Percentiles rank a stretch among this genome's conserved stretches.
Conservation (phyloP, 306 rosid species). For the Crotalaria pallida region DNA sequence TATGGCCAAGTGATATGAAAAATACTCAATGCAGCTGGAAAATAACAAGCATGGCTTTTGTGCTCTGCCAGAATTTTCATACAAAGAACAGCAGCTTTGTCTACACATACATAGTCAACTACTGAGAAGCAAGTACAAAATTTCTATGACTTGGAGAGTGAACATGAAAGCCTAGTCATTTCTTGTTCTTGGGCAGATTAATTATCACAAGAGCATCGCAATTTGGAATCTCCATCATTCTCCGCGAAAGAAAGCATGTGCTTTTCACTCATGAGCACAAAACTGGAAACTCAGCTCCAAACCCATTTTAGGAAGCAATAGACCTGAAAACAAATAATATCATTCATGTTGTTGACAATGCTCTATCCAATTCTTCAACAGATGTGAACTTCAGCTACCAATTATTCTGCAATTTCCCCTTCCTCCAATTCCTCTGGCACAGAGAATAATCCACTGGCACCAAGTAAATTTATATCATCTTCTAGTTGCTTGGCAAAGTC, state of each 20-base stretch:
- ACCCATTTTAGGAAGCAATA: neutral
- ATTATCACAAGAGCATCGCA: neutral
- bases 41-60: neutral
- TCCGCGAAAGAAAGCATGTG: neutral
- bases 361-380: neutral
- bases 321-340: neutral
- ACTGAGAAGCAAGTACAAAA: neutral
- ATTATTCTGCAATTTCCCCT: constrained; percentile 71
- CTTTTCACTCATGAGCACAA: neutral
- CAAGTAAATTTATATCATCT: constrained; percentile 26
- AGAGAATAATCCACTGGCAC: constrained; percentile 12
- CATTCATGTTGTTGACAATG: neutral
- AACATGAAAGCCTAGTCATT: neutral
- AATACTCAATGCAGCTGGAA: neutral
- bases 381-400: neutral
- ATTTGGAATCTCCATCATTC: neutral
- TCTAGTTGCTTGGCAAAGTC: constrained; percentile 33
- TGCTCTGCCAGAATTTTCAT: neutral
- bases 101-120: neutral
- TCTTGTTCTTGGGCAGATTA: constrained; percentile 12
- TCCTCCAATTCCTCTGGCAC: constrained; percentile 64
- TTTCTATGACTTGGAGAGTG: neutral
- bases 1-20: neutral
- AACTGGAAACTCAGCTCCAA: neutral
- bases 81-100: neutral